Evolutionary conservation across 331 rosid species (phyloP).

Genomic region (Malus hybrid): DNA sequence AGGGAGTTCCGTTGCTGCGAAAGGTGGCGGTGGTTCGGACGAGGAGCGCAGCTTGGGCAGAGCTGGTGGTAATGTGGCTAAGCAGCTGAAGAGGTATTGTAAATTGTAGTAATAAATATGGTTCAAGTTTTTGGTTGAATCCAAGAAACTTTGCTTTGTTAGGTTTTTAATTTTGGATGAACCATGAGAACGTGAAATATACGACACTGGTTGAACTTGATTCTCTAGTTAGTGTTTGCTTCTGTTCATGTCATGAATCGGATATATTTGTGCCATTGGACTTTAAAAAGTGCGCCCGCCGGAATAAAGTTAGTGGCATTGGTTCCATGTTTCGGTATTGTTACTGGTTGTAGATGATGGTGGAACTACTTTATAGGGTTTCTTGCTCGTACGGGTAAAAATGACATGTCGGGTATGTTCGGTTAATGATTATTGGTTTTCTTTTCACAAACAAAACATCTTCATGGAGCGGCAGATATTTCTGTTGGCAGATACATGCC

Average conservation of each 20-base stretch:
- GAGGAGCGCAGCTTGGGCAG: conserved; percentile 35
- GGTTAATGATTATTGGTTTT: neutral
- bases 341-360: neutral
- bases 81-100: neutral
- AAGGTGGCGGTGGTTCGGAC: neutral
- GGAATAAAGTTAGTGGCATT: neutral
- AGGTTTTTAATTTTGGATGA: neutral
- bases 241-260: neutral
- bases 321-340: neutral
- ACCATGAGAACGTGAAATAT: neutral
- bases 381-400: neutral
- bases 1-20: neutral
- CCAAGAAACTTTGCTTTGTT: neutral
- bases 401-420: neutral
- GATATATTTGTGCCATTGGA: neutral
- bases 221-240: neutral
- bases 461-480: neutral
- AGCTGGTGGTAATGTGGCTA: neutral
- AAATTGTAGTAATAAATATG: neutral
- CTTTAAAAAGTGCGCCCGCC: neutral
- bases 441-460: neutral
- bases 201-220: neutral
- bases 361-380: neutral
- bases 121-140: neutral
- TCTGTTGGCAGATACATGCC: neutral